These are phyloP conservation scores for Myxozyma neglecta DNA, from an alignment of 805 yeast genomes.

Conservation along the genomic window DNA sequence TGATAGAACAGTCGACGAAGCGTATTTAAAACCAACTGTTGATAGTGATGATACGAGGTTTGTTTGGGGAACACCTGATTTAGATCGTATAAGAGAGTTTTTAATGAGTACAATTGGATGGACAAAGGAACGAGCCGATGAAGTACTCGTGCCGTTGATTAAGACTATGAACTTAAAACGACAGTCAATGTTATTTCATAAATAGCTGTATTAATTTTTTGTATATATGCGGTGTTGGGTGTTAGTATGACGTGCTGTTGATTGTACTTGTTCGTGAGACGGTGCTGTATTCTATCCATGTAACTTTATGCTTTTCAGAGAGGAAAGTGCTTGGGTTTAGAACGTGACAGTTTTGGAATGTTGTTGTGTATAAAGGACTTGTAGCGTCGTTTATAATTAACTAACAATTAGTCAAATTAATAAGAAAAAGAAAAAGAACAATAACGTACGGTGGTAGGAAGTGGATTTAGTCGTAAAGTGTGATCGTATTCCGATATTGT, in stretches of 20 bases:
- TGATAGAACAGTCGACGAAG: slow-evolving; percentile 62
- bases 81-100: slow-evolving; percentile 73
- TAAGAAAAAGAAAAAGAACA: slow-evolving; percentile 3
- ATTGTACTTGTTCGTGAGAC: slow-evolving; percentile 39
- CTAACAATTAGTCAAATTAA: slow-evolving; percentile 16
- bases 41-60: slow-evolving; percentile 77
- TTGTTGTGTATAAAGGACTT: slow-evolving; percentile 68
- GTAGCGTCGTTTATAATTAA: slow-evolving; percentile 67
- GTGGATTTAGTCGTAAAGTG: slow-evolving; percentile 67
- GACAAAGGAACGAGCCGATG: slow-evolving; percentile 73
- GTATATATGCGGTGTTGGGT: too few species aligned
- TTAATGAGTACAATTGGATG: slow-evolving; percentile 75
- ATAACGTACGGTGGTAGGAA: slow-evolving; percentile 58
- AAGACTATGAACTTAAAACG: slow-evolving; percentile 67
- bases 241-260: slow-evolving; percentile 2
- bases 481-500: slow-evolving; percentile 70
- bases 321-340: slow-evolving; percentile 19
- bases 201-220: not conserved
- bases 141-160: slow-evolving; percentile 80
- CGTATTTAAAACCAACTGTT: slow-evolving; percentile 78
- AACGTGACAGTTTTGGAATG: slow-evolving; percentile 35
- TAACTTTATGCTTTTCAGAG: slow-evolving; percentile 39
- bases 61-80: slow-evolving; percentile 86
- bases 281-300: slow-evolving; percentile 75
- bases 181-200: slow-evolving; percentile 16